phyloP scores from a whole-genome alignment of 192 early-diverging fungal genomes.

The Coemansia sp. region DNA sequence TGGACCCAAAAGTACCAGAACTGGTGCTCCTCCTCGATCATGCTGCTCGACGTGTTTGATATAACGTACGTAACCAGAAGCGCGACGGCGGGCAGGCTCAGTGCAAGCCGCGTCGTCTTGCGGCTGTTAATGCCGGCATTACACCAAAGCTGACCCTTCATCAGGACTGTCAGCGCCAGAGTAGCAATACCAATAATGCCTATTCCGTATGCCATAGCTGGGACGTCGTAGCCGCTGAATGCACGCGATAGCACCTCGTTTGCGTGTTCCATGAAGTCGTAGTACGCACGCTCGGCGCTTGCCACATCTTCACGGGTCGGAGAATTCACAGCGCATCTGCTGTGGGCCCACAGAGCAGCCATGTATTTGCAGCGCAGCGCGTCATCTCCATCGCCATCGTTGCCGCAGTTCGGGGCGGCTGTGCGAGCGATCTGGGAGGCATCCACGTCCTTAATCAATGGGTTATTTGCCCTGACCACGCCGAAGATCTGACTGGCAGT shows the following conservation, averaged over 20 bases:
- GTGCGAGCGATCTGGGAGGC: background rate
- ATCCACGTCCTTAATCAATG: slow-evolving; percentile 5
- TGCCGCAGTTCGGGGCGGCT: background rate
- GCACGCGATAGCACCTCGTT: slow-evolving; percentile 41
- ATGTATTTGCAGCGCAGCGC: slow-evolving; percentile 44
- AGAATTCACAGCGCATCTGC: background rate
- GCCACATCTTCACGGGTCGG: background rate
- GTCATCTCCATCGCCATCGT: slow-evolving; percentile 4
- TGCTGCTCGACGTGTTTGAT: slow-evolving; percentile 65
- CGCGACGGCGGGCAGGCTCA: slow-evolving; percentile 22
- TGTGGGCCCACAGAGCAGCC: slow-evolving; percentile 26
- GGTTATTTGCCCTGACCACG: slow-evolving; percentile 39
- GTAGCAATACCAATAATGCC: slow-evolving; percentile 19
- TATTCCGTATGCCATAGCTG: slow-evolving; percentile 42
- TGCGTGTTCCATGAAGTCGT: slow-evolving; percentile 33
- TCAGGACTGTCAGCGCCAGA: slow-evolving; percentile 16
- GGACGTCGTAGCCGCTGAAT: slow-evolving; percentile 48
- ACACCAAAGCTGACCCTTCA: slow-evolving; percentile 6
- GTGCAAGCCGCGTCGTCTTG: slow-evolving; percentile 9
- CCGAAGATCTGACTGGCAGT: slow-evolving; percentile 64
- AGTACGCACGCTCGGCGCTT: slow-evolving; percentile 30
- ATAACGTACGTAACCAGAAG: slow-evolving; percentile 55
- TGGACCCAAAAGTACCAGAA: slow-evolving; percentile 76
- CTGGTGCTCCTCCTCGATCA: slow-evolving; percentile 75
- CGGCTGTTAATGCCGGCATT: slow-evolving; percentile 6